These are phyloP conservation scores for Pluteus cervinus DNA, from an alignment of 768 basidiomycete species.

Conservation along the genomic window DNA sequence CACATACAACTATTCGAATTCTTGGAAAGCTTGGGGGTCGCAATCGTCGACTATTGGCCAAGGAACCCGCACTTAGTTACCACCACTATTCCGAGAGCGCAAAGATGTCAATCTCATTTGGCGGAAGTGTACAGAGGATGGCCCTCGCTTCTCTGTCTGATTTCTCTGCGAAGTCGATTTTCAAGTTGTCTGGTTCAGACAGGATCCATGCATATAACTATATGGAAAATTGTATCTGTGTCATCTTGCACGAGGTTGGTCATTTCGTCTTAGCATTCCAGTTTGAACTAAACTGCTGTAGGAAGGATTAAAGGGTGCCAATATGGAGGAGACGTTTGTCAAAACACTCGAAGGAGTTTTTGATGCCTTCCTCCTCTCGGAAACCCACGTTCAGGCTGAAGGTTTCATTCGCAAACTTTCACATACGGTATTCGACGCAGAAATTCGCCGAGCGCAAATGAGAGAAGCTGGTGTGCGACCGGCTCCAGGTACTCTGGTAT, in stretches of 20 bases:
- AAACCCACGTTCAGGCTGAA: constrained; percentile 65
- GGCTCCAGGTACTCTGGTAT: constrained; percentile 51
- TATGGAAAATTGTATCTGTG: constrained; percentile 65
- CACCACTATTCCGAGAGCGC: constrained; percentile 66
- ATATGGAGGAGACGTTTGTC: constrained; percentile 70
- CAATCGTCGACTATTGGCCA: constrained; percentile 80
- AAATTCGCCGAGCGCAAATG: constrained; percentile 55
- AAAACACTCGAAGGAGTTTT: constrained; percentile 70
- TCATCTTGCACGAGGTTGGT: constrained; percentile 71
- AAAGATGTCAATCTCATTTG: constrained; percentile 68
- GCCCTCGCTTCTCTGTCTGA: constrained; percentile 60
- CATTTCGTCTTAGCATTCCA: not conserved
- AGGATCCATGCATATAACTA: constrained; percentile 58
- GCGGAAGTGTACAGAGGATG: constrained; percentile 55
- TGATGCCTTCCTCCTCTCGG: constrained; percentile 65
- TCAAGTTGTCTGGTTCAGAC: constrained; percentile 42
- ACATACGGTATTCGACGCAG: constrained; percentile 64
- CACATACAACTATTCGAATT: constrained; percentile 93
- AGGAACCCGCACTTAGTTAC: constrained; percentile 73
- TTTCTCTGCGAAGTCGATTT: constrained; percentile 60
- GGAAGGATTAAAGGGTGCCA: constrained; percentile 67
- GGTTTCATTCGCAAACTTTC: constrained; percentile 66
- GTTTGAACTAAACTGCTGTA: constrained; percentile 4
- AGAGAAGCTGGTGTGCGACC: constrained; percentile 49
- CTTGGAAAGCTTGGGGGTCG: constrained; percentile 94